phyloP scores from a whole-genome alignment of 2,329 filamentous ascomycete species.

The Epichloe sibirici region DNA sequence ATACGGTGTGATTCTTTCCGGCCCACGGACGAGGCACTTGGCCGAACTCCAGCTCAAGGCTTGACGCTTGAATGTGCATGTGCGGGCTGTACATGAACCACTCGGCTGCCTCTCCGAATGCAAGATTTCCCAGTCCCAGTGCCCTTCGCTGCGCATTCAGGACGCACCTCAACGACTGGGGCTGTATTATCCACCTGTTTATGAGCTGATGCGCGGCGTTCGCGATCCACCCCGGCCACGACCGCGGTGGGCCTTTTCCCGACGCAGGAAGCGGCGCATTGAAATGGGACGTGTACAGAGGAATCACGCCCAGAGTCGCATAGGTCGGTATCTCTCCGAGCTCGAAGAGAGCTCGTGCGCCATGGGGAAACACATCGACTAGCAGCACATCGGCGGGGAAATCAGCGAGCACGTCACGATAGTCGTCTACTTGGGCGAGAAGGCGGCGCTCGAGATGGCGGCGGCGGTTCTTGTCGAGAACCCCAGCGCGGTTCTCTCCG shows the following conservation, averaged over 20 bases:
- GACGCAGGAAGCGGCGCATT: constrained; percentile 11
- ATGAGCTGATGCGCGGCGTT: constrained; percentile 18
- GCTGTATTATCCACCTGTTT: constrained; percentile 15
- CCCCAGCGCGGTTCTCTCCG: constrained; percentile 15
- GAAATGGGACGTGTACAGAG: constrained; percentile 21
- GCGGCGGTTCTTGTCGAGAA: constrained; percentile 18
- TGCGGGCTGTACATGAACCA: constrained; percentile 23
- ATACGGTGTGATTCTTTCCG: constrained; percentile 13
- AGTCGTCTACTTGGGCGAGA: constrained; percentile 23
- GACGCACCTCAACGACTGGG: constrained; percentile 16
- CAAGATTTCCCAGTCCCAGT: constrained; percentile 17
- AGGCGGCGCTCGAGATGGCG: constrained; percentile 16
- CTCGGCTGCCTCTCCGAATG: constrained; percentile 19
- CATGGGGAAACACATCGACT: constrained; percentile 26
- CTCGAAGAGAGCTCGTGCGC: constrained; percentile 23
- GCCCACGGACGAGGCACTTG: constrained; percentile 13
- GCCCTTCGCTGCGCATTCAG: constrained; percentile 19
- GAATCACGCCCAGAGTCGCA: constrained; percentile 27
- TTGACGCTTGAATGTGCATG: constrained; percentile 27
- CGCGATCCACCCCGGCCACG: constrained; percentile 13
- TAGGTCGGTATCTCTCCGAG: constrained; percentile 22
- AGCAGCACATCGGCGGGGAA: constrained; percentile 22
- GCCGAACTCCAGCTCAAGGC: constrained; percentile 20
- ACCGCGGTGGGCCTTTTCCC: constrained; percentile 14
- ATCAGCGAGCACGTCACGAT: constrained; percentile 18